These are phyloP conservation scores for Talaromyces nanjingensis DNA, from an alignment of 495 filamentous ascomycete species.

Conservation along the genomic window DNA sequence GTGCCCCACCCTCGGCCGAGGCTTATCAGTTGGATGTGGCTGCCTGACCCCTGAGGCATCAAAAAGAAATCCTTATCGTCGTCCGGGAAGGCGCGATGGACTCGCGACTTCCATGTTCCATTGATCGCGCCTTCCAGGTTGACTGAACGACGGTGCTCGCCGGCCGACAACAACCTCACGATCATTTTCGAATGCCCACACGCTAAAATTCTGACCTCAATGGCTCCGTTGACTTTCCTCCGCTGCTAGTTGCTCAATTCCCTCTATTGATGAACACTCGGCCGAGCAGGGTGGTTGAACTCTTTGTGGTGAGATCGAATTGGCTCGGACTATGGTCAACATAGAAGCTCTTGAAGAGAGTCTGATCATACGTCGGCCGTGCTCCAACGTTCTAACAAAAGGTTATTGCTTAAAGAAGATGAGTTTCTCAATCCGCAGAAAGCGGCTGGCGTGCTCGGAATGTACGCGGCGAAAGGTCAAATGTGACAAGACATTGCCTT, in stretches of 20 bases:
- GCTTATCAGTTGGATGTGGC: background rate
- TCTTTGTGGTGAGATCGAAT: no score
- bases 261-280: background rate
- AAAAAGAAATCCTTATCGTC: background rate
- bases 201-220: background rate
- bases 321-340: no score
- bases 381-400: no score
- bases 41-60: background rate
- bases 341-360: no score
- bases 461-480: conserved; percentile 24
- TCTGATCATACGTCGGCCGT: no score
- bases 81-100: background rate
- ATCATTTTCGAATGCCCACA: no score
- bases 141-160: background rate
- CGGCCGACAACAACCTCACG: background rate
- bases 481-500: conserved; percentile 23
- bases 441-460: conserved; percentile 21
- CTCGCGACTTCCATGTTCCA: background rate
- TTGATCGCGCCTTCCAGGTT: background rate
- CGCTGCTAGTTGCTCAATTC: background rate
- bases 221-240: background rate
- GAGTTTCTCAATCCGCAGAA: conserved; percentile 11
- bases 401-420: background rate
- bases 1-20: conserved; percentile 8
- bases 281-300: background rate